Conservation (phyloP, 1,139 yeast genomes). For the Yamadazyma conglobata region DNA sequence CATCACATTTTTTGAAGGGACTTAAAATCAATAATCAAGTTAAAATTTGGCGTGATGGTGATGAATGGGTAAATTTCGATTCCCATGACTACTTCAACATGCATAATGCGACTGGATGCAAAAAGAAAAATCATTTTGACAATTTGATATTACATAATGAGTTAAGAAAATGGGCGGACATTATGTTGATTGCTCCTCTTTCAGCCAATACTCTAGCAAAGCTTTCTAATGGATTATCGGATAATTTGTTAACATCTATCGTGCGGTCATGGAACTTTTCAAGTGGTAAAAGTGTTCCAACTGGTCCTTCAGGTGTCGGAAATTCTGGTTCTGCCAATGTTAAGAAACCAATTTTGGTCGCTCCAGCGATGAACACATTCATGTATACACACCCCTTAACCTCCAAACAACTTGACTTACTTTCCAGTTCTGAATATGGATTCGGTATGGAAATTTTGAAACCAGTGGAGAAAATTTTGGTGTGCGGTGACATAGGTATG, state of each 20-base stretch:
- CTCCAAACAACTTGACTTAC: slow-evolving; percentile 65
- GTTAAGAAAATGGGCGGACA: slow-evolving; percentile 92
- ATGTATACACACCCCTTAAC: slow-evolving; percentile 96
- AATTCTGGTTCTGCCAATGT: slow-evolving; percentile 12
- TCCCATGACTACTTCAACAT: slow-evolving; percentile 13
- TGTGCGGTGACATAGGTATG: slow-evolving; percentile 95
- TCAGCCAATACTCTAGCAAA: slow-evolving; percentile 94
- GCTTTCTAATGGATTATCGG: slow-evolving; percentile 86
- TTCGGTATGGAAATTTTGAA: slow-evolving; percentile 70
- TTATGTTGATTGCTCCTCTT: slow-evolving; percentile 84
- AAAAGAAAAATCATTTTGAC: slow-evolving; percentile 39
- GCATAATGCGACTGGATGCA: slow-evolving; percentile 11
- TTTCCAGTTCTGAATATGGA: slow-evolving; percentile 42
- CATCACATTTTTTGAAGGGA: slow-evolving; percentile 79
- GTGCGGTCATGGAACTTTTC: slow-evolving; percentile 88
- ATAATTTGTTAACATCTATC: slow-evolving; percentile 79
- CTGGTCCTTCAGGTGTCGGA: slow-evolving; percentile 1
- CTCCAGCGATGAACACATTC: slow-evolving; percentile 97
- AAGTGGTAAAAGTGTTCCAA: slow-evolving; percentile 2
- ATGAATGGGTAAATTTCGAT: slow-evolving; percentile 74
- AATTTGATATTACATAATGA: slow-evolving; percentile 74
- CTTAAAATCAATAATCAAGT: slow-evolving; percentile 77
- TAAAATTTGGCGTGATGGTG: slow-evolving; percentile 90
- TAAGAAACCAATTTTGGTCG: slow-evolving; percentile 76
- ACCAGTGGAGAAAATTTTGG: slow-evolving; percentile 91